Base-by-base conservation (phyloP, 2,329 filamentous ascomycete species). In the Trichophyton benhamiae region DNA sequence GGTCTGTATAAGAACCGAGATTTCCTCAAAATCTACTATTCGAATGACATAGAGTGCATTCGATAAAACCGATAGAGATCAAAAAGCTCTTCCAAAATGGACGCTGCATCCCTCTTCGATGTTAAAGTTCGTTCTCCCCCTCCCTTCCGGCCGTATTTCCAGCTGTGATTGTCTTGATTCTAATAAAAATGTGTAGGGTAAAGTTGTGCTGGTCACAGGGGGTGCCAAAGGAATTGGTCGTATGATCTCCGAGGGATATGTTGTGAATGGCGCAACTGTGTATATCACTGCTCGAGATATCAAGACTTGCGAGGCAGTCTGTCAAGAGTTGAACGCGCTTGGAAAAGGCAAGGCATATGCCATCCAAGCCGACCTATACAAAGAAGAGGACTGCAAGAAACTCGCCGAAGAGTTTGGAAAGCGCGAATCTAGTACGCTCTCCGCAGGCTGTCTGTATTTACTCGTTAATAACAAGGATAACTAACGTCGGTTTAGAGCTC, bases 111-210 rank as follows among this genome's bases (percentile, higher is more conserved):
- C 63, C 75, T 86, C 42, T 85, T 85, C 68, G 75, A 80, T 66
- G 82, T 86, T 66, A 82, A 84, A 78, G 83, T 83, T 68, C 66
- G 72, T 65, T 58, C 30, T 9, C 30, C 36, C 27, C n/a, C 17
- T 30, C 27, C 27, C 27, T 30, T 30, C 27, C 7, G 27, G 27
- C 44, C 3, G 17, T 20, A 33, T n/a, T n/a, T 27, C 33, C 69
- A 71, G 15, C 86, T 82, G 83, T 11, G 13, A 78, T 76, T 76
- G 85, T 33, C 76, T 3, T 86, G 62, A 82, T 80, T 64, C 69
- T 82, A 61, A 83, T 85, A 71, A 77, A 5, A 5, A 27, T 17
- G 30, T 57, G 1, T 58, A 76, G 74, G 74, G 70, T 61, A 76
- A 76, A 69, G 71, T 79, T 64, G 78, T 77, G 64, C 76, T 80